Evolutionary conservation across 2,329 filamentous ascomycete species (phyloP).

Genomic region (Lasiodiplodia theobromae): DNA sequence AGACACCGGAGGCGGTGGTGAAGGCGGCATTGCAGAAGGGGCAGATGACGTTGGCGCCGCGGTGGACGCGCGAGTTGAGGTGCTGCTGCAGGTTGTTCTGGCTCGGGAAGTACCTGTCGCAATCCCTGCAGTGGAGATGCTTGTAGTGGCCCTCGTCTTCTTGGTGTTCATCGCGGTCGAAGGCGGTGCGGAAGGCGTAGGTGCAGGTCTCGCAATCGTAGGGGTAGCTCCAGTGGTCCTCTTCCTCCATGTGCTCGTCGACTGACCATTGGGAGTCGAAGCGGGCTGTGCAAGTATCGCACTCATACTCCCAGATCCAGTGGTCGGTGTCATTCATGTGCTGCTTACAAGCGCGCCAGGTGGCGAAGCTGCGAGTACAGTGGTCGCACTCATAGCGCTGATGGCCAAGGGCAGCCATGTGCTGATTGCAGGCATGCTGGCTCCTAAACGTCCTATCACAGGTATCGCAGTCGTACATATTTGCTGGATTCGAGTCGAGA

Average conservation of each 20-base stretch:
- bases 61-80: constrained; percentile 60
- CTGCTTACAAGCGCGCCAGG: constrained; percentile 27
- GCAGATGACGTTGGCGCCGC: constrained; percentile 55
- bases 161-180: constrained; percentile 32
- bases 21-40: constrained; percentile 61
- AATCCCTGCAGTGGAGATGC: constrained; percentile 32
- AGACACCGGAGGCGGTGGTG: constrained; percentile 61
- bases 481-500: too few relatives aligned
- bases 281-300: constrained; percentile 28
- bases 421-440: constrained; percentile 31
- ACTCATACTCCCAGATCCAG: constrained; percentile 32
- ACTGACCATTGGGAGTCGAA: background rate
- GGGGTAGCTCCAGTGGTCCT: background rate
- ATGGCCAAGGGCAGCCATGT: constrained; percentile 35
- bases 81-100: constrained; percentile 55
- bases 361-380: constrained; percentile 28
- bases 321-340: constrained; percentile 37
- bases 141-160: constrained; percentile 32
- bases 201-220: constrained; percentile 27
- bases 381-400: constrained; percentile 32
- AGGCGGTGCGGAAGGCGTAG: constrained; percentile 11
- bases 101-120: constrained; percentile 35
- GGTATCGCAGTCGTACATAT: constrained; percentile 29
- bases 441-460: constrained; percentile 29
- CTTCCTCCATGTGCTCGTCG: constrained; percentile 9